Evolutionary conservation across 2,329 filamentous ascomycete species (phyloP).

Genomic region (Phoma sp.): DNA sequence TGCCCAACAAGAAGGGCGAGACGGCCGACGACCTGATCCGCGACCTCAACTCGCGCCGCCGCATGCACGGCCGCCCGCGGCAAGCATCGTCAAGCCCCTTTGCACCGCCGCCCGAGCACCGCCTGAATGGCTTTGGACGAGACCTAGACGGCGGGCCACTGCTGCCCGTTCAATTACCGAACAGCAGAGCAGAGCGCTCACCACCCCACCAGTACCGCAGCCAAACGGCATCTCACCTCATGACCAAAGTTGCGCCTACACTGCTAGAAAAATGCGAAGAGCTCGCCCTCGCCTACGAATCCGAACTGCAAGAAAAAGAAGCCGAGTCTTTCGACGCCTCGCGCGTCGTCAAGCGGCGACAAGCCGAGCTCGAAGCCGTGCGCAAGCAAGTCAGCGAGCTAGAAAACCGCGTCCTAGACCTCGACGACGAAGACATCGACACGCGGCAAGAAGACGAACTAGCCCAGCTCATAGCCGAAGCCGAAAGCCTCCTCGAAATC

Average conservation of each 20-base stretch:
- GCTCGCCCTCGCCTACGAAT: conserved; percentile 66
- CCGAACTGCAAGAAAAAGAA: conserved; percentile 77
- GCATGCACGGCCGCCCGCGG: conserved; percentile 63
- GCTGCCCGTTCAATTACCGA: conserved; percentile 35
- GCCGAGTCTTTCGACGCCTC: conserved; percentile 55
- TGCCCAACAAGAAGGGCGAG: conserved; percentile 80
- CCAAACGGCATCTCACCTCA: conserved; percentile 63
- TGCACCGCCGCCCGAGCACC: conserved; percentile 46
- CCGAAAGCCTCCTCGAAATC: conserved; percentile 52
- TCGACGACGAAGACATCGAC: conserved; percentile 43
- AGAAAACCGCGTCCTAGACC: conserved; percentile 37
- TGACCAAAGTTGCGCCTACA: conserved; percentile 66
- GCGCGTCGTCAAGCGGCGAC: conserved; percentile 63
- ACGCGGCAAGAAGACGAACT: conserved; percentile 49
- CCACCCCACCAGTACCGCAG: conserved; percentile 48
- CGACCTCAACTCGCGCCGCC: conserved; percentile 70
- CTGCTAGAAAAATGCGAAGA: conserved; percentile 55
- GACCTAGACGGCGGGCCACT: conserved; percentile 32
- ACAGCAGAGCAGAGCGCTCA: conserved; percentile 24
- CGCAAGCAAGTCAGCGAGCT: conserved; percentile 66
- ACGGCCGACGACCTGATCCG: conserved; percentile 86
- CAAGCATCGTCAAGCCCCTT: conserved; percentile 76
- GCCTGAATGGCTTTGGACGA: conserved; percentile 37
- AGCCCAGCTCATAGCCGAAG: conserved; percentile 46
- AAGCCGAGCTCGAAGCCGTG: conserved; percentile 69